These are phyloP conservation scores for Nyctanthes arbortristis DNA, from an alignment of 257 asterid species.

Conservation along the genomic window DNA sequence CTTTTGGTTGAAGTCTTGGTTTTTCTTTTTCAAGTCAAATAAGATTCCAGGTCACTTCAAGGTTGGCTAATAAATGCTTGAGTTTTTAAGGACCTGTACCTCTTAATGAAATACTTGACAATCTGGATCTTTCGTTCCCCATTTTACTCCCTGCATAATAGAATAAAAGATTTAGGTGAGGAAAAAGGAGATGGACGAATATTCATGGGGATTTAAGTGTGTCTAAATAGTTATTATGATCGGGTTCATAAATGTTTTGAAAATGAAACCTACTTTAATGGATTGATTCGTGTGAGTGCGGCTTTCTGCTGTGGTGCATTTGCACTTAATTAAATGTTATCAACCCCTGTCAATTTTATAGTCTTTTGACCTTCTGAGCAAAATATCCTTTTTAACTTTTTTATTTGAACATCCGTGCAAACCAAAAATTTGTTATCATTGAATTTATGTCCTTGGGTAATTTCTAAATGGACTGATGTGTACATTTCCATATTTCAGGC, in stretches of 20 bases:
- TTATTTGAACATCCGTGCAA: neutral
- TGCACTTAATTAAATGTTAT: conserved; percentile 1
- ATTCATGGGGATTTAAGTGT: neutral
- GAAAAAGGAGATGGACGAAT: conserved; percentile 1
- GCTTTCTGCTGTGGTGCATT: neutral
- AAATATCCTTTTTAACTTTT: neutral
- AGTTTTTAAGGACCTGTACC: neutral
- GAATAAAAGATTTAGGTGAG: neutral
- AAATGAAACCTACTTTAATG: neutral
- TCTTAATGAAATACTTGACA: neutral
- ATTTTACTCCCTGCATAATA: neutral
- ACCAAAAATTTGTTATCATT: neutral
- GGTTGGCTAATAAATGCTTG: neutral
- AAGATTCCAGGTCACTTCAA: neutral
- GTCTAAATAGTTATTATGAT: neutral
- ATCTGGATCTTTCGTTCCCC: neutral
- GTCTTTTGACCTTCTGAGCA: neutral
- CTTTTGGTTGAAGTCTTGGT: neutral
- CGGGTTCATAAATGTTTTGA: neutral
- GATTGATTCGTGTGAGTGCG: neutral
- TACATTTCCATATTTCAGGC: conserved; percentile 44
- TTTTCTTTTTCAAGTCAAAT: neutral
- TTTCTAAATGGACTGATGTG: neutral
- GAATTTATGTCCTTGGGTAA: neutral
- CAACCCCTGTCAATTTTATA: neutral